Evolutionary conservation across 192 early-diverging fungal species (phyloP).

Genomic region (Rhizoclosmatium globosum): DNA sequence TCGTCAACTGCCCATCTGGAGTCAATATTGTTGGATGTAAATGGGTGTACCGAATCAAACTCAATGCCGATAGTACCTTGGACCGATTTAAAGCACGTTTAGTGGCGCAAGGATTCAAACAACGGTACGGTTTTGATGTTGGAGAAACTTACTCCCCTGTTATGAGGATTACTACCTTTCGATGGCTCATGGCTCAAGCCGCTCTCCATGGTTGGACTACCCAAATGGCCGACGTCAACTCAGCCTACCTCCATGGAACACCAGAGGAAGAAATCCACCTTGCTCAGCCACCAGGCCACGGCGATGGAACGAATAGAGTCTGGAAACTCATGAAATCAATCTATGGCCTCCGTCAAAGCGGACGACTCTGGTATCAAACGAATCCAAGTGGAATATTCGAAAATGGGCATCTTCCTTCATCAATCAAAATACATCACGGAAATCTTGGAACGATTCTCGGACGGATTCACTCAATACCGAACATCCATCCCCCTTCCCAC

Average conservation of each 20-base stretch:
- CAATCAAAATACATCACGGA: not conserved
- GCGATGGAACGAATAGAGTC: not conserved
- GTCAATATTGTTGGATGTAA: slow-evolving; percentile 10
- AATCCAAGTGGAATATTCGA: not conserved
- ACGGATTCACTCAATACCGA: not conserved
- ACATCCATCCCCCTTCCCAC: not conserved
- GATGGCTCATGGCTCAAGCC: slow-evolving; percentile 16
- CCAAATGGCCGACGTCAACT: not conserved
- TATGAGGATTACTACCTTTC: slow-evolving; percentile 16
- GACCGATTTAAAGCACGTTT: slow-evolving; percentile 47
- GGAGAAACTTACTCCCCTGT: slow-evolving; percentile 43
- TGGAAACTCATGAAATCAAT: not conserved
- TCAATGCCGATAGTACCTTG: not conserved
- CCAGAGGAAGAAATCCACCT: slow-evolving; percentile 5
- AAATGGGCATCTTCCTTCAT: not conserved
- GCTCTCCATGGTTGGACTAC: not conserved
- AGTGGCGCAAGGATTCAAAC: slow-evolving; percentile 41
- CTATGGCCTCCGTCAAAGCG: slow-evolving; percentile 31
- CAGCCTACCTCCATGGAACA: not conserved
- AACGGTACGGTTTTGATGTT: slow-evolving; percentile 44
- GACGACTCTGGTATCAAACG: slow-evolving; percentile 8
- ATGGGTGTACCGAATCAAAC: slow-evolving; percentile 36
- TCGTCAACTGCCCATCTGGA: not conserved
- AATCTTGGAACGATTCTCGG: not conserved
- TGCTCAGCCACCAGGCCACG: not conserved